These are phyloP conservation scores for Raffaelea ambrosiae DNA, from an alignment of 2,329 filamentous ascomycete species.

Conservation along the genomic window DNA sequence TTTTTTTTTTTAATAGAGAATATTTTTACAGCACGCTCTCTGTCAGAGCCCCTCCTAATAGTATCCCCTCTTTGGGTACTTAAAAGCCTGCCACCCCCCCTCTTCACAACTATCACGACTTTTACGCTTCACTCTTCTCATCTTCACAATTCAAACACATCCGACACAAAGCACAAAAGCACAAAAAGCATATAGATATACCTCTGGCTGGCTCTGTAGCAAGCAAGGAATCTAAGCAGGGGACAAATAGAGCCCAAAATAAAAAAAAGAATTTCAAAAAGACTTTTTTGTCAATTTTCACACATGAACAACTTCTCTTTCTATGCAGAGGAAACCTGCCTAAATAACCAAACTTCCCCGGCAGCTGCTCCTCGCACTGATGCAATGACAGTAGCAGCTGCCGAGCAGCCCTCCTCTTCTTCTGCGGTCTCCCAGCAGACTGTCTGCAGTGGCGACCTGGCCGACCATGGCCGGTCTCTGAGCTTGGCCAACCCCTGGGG, in stretches of 20 bases:
- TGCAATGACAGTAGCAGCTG: neutral
- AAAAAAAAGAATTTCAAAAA: neutral
- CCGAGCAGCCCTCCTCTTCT: neutral
- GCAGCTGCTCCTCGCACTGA: neutral
- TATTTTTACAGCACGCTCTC: neutral
- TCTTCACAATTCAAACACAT: neutral
- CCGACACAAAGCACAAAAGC: neutral
- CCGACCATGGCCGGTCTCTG: neutral
- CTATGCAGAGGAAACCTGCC: constrained; percentile 31
- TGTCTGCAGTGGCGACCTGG: neutral
- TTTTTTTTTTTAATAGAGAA: no score
- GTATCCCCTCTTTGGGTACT: neutral
- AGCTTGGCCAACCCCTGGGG: no score
- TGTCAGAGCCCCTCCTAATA: neutral
- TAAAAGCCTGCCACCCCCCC: neutral
- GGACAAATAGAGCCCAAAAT: neutral
- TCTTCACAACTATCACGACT: neutral
- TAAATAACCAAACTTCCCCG: constrained; percentile 21
- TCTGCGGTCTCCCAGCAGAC: no score
- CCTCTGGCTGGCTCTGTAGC: neutral
- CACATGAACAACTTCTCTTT: constrained; percentile 21
- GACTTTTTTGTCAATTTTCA: neutral
- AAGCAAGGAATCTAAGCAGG: constrained; percentile 2
- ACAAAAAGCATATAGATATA: neutral
- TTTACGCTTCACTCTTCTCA: neutral